phyloP scores from a whole-genome alignment of 257 asterid species.

The Solanum clarkiae region DNA sequence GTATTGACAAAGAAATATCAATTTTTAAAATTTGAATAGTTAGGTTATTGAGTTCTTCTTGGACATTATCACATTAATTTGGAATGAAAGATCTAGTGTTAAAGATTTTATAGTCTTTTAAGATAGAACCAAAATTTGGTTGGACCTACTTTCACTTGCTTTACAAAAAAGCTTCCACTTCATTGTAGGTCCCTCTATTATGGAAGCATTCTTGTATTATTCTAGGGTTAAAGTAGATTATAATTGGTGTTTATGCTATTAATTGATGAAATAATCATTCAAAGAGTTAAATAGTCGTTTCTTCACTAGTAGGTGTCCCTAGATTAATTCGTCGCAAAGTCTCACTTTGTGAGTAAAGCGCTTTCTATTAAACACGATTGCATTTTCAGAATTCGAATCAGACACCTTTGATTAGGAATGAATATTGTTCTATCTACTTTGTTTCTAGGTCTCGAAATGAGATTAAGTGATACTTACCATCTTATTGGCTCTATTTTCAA shows the following conservation, averaged over 20 bases:
- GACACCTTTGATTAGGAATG: not conserved
- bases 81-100: not conserved
- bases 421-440: not conserved
- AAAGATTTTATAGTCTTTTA: not conserved
- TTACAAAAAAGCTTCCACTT: not conserved
- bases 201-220: not conserved
- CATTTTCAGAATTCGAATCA: not conserved
- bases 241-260: not conserved
- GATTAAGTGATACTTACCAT: not conserved
- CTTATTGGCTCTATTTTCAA: not conserved
- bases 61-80: not conserved
- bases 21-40: not conserved
- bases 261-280: not conserved
- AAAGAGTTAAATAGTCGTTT: not conserved
- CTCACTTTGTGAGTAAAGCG: not conserved
- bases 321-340: not conserved
- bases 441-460: not conserved
- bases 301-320: not conserved
- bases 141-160: not conserved
- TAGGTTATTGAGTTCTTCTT: not conserved
- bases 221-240: not conserved
- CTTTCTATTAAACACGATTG: not conserved
- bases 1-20: not conserved
- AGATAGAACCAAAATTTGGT: not conserved
- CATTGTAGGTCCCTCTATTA: not conserved